phyloP scores from a whole-genome alignment of 1,284 basidiomycete genomes.

The Phellopilus nigrolimitatus region DNA sequence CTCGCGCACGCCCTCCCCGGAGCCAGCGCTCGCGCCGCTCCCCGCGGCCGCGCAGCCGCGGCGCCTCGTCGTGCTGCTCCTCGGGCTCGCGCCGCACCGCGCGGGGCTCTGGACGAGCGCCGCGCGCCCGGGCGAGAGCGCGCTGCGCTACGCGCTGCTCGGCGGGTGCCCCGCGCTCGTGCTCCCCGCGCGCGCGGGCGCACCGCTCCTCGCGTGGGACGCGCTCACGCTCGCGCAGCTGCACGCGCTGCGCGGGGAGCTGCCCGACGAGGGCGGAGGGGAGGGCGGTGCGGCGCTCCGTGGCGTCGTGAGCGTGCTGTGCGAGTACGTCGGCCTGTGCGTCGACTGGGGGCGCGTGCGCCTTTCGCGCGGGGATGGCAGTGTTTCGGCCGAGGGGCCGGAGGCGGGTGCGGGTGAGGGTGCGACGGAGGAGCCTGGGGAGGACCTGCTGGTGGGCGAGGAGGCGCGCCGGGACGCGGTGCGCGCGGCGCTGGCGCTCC shows the following conservation, averaged over 20 bases:
- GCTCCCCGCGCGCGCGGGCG: constrained; percentile 52
- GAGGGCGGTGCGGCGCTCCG: constrained; percentile 35
- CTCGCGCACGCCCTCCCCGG: constrained; percentile 48
- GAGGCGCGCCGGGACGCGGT: constrained; percentile 37
- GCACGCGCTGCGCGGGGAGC: constrained; percentile 45
- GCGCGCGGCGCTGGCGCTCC: constrained; percentile 42
- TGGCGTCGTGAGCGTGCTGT: constrained; percentile 49
- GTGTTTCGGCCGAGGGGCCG: constrained; percentile 15
- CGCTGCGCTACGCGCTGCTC: constrained; percentile 55
- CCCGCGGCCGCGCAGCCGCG: constrained; percentile 43
- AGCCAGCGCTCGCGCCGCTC: constrained; percentile 39
- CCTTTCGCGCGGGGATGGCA: constrained; percentile 27
- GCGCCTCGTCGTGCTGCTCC: constrained; percentile 48
- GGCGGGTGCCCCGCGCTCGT: constrained; percentile 59
- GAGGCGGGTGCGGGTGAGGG: constrained; percentile 25
- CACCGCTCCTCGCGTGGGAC: constrained; percentile 60
- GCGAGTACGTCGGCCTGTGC: constrained; percentile 56
- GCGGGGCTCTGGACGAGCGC: constrained; percentile 50
- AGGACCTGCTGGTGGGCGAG: constrained; percentile 22
- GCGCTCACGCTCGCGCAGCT: constrained; percentile 52
- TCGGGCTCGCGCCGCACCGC: constrained; percentile 58
- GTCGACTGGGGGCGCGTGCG: constrained; percentile 53
- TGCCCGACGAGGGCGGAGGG: constrained; percentile 31
- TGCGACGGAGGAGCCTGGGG: too few relatives aligned
- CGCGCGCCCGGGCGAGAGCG: constrained; percentile 54